Base-by-base conservation (phyloP, 176 grass and related monocot genomes). In the Zea luxurians region DNA sequence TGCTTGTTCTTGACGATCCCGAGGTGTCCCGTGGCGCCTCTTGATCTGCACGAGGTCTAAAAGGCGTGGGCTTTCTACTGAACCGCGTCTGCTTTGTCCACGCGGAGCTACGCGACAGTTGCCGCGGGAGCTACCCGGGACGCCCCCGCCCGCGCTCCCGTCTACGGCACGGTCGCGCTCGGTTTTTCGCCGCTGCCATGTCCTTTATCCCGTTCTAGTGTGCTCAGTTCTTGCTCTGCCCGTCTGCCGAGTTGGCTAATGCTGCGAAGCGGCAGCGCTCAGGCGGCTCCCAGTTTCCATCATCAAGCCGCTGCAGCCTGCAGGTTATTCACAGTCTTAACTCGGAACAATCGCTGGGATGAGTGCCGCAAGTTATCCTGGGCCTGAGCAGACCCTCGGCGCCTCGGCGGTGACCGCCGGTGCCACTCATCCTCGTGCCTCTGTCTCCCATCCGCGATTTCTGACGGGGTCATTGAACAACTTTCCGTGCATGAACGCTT, bases 401-500 rank as follows among this genome's bases (percentile, higher is more conserved):
- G 27, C 27, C 27, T 27, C 27, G 59, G 47, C 34, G 58, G 41
- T 82, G 66, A 42, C 9, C 59, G 58, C 66, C 48, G 48, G 67
- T 9, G 67, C 48, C 36, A 37, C 57, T 45, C 58, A 20, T 58
- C 73, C 27, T 71, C 27, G 15, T 64, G 57, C 17, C 48, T 10
- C 17, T 41, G 48, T 42, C 48, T 66, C 40, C 21, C 17, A 41
- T 82, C 49, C 41, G 42, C 63, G 48, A 72, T 73, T 72, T 73
- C 79, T 82, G 48, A 40, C 47, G 16, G 54, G 55, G 27, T 50
- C 35, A 73, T 48, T 57, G 71, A 82, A 47, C 20, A 76, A 46
- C 45, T 70, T 70, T 70, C 10, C n/a, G 63, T 68, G 55, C 71
- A 38, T 75, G 53, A 54, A 75, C 34, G 46, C 64, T 59, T 57